Base-by-base conservation (phyloP, 306 rosid genomes). In the Pterocarpus macrocarpus region DNA sequence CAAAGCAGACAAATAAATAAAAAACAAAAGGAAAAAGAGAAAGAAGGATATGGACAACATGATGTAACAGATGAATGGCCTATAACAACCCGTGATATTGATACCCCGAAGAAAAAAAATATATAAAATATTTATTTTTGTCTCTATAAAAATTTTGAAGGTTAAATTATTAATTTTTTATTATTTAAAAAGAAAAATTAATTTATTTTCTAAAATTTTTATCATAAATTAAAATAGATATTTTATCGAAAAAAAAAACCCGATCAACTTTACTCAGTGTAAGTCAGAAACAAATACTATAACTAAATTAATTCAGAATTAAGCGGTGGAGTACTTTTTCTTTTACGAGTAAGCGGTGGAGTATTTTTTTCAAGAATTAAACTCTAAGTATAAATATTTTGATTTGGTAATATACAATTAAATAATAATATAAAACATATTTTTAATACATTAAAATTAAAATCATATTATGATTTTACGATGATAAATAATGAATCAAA, bases 11-110 rank as follows among this genome's bases (percentile, higher is more conserved):
- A 39, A 16, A 41, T 69, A 13, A 61, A 80, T 44, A 17, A 8
- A 12, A 50, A 38, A 36, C 68, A 0, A 58, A 9, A 12, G 1
- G 5, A 14, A 11, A 33, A 45, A 13, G 36, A 62, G 7, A 44
- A 10, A 30, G 43, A 17, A 16, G 4, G 28, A 35, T 41, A 43
- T 28, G 14, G 64, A 50, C 36, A 38, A 38, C 32, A 3, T 15
- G 30, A 38, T 4, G 55, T 39, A 75, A 8, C 62, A 77, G 62
- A 52, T 62, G 79, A 70, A 53, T 7, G 73, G 62, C 55, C 62
- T 7, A 41, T 70, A 14, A 30, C 52, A 69, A 32, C 83, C 74
- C 63, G 63, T 34, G 70, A 30, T 38, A 68, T 69, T 43, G 17
- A 10, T 32, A 6, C 3, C 61, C 16, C 58, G 4, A 8, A 62